These are phyloP conservation scores for Pleurotus djamor DNA, from an alignment of 768 basidiomycete genomes.

Conservation along the genomic window DNA sequence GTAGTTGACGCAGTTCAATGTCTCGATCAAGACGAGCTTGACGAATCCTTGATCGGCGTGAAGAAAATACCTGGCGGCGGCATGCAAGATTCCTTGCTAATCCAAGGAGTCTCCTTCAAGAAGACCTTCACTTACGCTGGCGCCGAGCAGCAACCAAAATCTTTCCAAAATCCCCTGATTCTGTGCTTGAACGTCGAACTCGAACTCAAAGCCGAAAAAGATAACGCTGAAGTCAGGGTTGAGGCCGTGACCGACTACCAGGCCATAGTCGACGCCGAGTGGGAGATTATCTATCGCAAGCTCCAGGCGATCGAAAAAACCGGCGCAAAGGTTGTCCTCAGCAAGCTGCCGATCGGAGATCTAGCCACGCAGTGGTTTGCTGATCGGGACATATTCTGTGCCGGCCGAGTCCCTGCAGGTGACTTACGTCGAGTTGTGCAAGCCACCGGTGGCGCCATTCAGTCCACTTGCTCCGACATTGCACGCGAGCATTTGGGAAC, in stretches of 20 bases:
- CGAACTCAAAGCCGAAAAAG: conserved; percentile 98
- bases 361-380: conserved; percentile 99
- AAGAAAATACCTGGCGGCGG: conserved; percentile 98
- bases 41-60: conserved; percentile 94
- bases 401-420: conserved; percentile 87
- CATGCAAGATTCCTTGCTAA: conserved; percentile 91
- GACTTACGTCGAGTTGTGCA: conserved; percentile 94
- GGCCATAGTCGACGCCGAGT: conserved; percentile 98
- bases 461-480: conserved; percentile 96
- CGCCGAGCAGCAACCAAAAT: conserved; percentile 98
- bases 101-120: conserved; percentile 95
- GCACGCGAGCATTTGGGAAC: conserved; percentile 85
- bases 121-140: conserved; percentile 99
- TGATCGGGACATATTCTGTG: conserved; percentile 98
- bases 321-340: conserved; percentile 95
- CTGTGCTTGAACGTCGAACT: conserved; percentile 96
- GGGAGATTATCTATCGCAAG: conserved; percentile 99
- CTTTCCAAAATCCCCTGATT: conserved; percentile 84
- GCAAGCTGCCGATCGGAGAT: conserved; percentile 98
- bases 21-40: conserved; percentile 89
- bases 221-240: conserved; percentile 97
- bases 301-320: conserved; percentile 94
- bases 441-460: conserved; percentile 92
- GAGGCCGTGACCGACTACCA: conserved; percentile 98
- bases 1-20: conserved; percentile 96